Percentiles rank a stretch among this genome's conserved stretches.
Conservation (phyloP, 768 basidiomycete genomes). For the Phaeolepiota aurea region DNA sequence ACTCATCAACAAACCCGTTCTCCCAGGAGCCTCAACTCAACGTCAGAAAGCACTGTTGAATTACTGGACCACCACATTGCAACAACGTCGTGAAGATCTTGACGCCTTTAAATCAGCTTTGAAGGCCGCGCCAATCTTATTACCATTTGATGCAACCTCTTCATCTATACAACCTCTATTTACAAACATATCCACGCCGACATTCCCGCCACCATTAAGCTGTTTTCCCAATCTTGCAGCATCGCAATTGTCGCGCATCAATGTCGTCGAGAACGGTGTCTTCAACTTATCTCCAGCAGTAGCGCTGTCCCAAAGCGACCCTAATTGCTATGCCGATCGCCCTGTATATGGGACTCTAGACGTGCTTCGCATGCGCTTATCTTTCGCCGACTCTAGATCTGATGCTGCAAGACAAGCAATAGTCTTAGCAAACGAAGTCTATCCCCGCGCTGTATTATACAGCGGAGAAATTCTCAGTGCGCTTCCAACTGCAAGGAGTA, state of each 20-base stretch:
- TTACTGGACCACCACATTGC: constrained; percentile 49
- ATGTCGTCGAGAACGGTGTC: constrained; percentile 38
- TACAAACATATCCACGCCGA: constrained; percentile 23
- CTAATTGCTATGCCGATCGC: constrained; percentile 44
- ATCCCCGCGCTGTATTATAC: constrained; percentile 43
- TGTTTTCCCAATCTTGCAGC: constrained; percentile 49
- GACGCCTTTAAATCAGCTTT: constrained; percentile 37
- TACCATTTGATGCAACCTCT: constrained; percentile 53
- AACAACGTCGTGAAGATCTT: constrained; percentile 34
- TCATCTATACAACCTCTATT: constrained; percentile 30
- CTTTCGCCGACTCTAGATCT: constrained; percentile 38
- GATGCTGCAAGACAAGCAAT: constrained; percentile 42
- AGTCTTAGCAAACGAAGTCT: constrained; percentile 32
- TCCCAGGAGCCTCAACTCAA: constrained; percentile 50
- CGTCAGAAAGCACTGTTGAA: constrained; percentile 34
- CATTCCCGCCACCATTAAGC: constrained; percentile 51
- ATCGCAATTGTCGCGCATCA: constrained; percentile 30
- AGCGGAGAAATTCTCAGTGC: constrained; percentile 42
- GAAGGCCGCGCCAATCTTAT: constrained; percentile 34
- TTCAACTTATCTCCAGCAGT: constrained; percentile 36
- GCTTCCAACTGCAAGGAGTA: constrained; percentile 27
- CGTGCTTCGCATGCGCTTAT: constrained; percentile 46
- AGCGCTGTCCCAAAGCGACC: constrained; percentile 29
- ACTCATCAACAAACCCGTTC: too few relatives aligned
- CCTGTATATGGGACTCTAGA: constrained; percentile 61